Conservation (phyloP, 73 alveolate genomes). For the Paramecium biaurelia region DNA sequence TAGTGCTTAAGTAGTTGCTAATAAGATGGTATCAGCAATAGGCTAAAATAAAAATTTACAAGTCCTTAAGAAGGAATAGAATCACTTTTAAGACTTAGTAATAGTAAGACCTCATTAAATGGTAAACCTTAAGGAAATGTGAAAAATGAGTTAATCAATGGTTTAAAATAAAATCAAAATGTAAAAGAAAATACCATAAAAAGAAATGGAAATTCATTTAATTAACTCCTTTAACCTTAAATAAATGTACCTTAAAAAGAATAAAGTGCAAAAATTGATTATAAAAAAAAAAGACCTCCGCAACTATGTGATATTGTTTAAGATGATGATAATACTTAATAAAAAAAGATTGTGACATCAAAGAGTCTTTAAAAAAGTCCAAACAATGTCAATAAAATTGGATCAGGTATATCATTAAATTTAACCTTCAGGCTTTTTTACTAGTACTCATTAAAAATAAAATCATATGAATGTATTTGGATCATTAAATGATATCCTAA, state of each 20-base stretch:
- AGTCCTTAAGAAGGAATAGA: neutral
- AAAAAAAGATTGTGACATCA: neutral
- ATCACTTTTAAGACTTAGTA: neutral
- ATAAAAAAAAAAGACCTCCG: slow-evolving; percentile 23
- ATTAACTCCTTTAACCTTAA: neutral
- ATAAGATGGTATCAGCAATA: neutral
- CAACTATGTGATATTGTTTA: neutral
- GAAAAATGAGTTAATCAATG: neutral
- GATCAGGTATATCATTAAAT: neutral
- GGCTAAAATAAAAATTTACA: neutral
- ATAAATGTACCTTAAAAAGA: neutral
- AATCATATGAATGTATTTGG: slow-evolving; percentile 1
- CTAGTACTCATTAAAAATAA: neutral
- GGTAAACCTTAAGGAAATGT: neutral
- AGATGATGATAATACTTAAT: neutral
- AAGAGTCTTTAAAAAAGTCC: slow-evolving; percentile 8
- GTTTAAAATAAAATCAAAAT: neutral
- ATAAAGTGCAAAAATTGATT: neutral
- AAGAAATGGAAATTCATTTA: neutral
- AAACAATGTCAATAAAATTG: neutral
- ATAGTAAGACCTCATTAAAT: neutral
- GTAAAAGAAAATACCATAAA: neutral
- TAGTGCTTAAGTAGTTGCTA: neutral
- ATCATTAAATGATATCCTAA: neutral
- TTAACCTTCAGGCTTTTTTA: neutral